Evolutionary conservation across 2,329 filamentous ascomycete genomes (phyloP).

Genomic region (Hypoxylon sp.): DNA sequence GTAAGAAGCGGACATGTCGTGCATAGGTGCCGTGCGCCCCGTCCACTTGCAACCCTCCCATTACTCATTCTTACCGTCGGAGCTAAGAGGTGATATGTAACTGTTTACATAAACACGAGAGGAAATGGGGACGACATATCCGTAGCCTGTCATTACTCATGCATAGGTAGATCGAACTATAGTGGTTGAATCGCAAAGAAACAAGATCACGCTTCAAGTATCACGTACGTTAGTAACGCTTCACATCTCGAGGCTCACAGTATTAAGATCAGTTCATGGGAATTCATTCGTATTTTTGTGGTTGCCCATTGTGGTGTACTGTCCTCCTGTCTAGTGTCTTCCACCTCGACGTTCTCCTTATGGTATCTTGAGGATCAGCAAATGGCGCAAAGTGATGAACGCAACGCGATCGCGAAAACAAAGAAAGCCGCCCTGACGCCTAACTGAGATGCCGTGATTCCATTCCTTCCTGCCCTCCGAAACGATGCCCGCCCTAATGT

Average conservation of each 20-base stretch:
- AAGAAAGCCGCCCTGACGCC: slow-evolving; percentile 11
- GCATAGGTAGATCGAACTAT: no score
- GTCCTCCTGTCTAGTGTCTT: not conserved
- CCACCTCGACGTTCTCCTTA: not conserved
- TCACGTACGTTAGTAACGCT: not conserved
- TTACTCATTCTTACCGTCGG: not conserved
- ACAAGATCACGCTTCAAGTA: no score
- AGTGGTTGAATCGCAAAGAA: no score
- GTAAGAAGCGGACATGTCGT: not conserved
- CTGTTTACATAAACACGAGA: not conserved
- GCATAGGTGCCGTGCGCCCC: not conserved
- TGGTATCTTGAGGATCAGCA: not conserved
- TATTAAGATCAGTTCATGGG: not conserved
- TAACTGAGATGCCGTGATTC: slow-evolving; percentile 2
- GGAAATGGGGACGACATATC: not conserved
- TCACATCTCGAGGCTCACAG: not conserved
- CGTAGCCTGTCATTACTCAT: no score
- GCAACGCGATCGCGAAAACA: not conserved
- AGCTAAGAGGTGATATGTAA: not conserved
- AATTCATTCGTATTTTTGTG: not conserved
- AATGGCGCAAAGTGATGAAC: not conserved
- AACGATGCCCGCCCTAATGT: slow-evolving; percentile 1
- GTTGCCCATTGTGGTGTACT: not conserved
- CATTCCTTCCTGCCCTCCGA: not conserved
- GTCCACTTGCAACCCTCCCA: slow-evolving; percentile 1